These are phyloP conservation scores for Pleurotus giganteus DNA, from an alignment of 768 basidiomycete species.

Conservation along the genomic window DNA sequence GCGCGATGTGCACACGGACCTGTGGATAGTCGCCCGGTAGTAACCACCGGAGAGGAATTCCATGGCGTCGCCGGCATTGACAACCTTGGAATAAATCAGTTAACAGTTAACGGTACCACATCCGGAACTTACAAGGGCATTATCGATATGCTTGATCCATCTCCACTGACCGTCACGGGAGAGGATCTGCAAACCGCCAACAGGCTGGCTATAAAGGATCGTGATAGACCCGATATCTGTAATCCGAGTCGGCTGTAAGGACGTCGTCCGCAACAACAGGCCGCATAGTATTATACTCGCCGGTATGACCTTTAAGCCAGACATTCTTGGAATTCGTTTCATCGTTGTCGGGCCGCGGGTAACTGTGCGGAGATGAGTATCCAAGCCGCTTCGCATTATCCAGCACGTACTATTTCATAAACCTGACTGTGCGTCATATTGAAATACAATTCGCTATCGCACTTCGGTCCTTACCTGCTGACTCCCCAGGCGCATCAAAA, in stretches of 20 bases:
- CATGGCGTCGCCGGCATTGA: conserved; percentile 48
- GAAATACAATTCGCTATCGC: background rate
- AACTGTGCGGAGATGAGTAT: conserved; percentile 22
- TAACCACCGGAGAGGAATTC: conserved; percentile 47
- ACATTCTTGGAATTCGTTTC: conserved; percentile 42
- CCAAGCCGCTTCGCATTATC: background rate
- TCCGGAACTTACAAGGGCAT: conserved; percentile 34
- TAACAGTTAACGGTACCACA: background rate
- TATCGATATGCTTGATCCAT: conserved; percentile 46
- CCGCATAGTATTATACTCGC: conserved; percentile 16
- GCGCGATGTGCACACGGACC: conserved; percentile 7
- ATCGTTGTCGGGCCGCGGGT: conserved; percentile 39
- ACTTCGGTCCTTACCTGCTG: conserved; percentile 29
- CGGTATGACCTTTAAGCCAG: conserved; percentile 52
- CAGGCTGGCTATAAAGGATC: conserved; percentile 48
- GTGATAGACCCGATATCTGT: conserved; percentile 44
- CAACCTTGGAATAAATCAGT: conserved; percentile 22
- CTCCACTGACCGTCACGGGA: conserved; percentile 39
- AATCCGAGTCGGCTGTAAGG: background rate
- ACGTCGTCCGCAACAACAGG: background rate
- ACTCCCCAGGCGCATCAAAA: conserved; percentile 39
- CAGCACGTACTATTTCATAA: conserved; percentile 44
- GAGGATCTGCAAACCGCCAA: conserved; percentile 44
- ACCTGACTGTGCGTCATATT: conserved; percentile 28
- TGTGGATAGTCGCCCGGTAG: conserved; percentile 48